Evolutionary conservation across 2,329 filamentous ascomycete species (phyloP).

Genomic region (Fusarium succisae): DNA sequence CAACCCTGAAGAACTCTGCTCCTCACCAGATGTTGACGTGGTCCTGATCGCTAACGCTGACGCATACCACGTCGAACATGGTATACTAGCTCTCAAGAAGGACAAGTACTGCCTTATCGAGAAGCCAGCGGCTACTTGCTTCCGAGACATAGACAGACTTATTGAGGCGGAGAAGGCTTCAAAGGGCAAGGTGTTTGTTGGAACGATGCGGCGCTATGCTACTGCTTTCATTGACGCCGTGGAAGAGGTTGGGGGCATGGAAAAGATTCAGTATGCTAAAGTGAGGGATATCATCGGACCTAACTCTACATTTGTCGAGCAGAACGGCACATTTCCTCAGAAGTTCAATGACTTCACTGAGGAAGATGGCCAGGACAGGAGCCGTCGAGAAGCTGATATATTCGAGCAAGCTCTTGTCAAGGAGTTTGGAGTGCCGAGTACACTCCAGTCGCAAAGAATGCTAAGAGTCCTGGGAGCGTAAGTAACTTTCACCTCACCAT

Average conservation of each 20-base stretch:
- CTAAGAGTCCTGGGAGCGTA: constrained; percentile 5
- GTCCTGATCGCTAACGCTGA: constrained; percentile 64
- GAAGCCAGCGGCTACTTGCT: constrained; percentile 64
- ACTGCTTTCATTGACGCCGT: constrained; percentile 62
- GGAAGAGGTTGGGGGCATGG: constrained; percentile 61
- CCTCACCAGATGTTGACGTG: constrained; percentile 57
- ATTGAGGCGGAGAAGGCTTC: constrained; percentile 58
- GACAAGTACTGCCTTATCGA: constrained; percentile 68
- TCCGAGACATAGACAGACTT: constrained; percentile 57
- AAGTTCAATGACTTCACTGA: constrained; percentile 44
- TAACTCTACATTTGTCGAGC: constrained; percentile 58
- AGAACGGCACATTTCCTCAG: constrained; percentile 58
- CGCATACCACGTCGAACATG: constrained; percentile 63
- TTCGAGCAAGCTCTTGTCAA: background rate
- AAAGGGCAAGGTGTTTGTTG: constrained; percentile 62
- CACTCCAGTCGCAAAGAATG: background rate
- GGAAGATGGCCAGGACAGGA: background rate
- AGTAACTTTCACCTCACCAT: accelerated
- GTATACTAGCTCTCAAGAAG: constrained; percentile 60
- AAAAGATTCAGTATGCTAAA: constrained; percentile 64
- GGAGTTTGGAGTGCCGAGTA: background rate
- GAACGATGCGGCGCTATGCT: constrained; percentile 70
- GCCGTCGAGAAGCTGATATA: background rate
- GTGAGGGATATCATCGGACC: constrained; percentile 58
- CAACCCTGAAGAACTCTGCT: constrained; percentile 53